Conservation (phyloP, 2,329 filamentous ascomycete species). For the Chrysoporthe deuterocubensis region DNA sequence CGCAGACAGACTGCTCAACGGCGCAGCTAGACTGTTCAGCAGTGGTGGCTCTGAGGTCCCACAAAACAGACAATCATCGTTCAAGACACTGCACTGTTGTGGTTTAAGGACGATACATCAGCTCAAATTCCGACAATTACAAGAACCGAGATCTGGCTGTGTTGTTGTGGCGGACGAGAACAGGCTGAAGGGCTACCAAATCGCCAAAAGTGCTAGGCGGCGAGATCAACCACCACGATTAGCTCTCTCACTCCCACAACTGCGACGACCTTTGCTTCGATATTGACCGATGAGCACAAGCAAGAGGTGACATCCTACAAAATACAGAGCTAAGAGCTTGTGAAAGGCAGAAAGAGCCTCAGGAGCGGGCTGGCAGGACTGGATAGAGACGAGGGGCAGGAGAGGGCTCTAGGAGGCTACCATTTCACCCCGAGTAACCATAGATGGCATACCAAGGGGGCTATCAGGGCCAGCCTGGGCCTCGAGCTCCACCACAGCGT, state of each 20-base stretch:
- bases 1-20: neutral
- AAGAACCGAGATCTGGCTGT: neutral
- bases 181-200: neutral
- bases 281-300: neutral
- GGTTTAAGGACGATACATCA: neutral
- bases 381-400: neutral
- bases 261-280: neutral
- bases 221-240: neutral
- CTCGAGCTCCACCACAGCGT: constrained; percentile 45
- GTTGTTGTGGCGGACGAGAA: neutral
- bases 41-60: neutral
- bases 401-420: constrained; percentile 1
- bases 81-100: neutral
- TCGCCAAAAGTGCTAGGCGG: neutral
- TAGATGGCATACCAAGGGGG: constrained; percentile 57
- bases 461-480: constrained; percentile 46
- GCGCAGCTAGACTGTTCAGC: neutral
- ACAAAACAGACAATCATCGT: neutral
- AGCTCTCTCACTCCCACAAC: neutral
- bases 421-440: neutral
- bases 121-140: neutral
- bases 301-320: neutral
- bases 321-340: neutral
- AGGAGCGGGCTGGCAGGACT: neutral
- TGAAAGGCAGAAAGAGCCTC: neutral